Evolutionary conservation across 352 stramenopile species (phyloP).

Genomic region (Pythium insidiosum): DNA sequence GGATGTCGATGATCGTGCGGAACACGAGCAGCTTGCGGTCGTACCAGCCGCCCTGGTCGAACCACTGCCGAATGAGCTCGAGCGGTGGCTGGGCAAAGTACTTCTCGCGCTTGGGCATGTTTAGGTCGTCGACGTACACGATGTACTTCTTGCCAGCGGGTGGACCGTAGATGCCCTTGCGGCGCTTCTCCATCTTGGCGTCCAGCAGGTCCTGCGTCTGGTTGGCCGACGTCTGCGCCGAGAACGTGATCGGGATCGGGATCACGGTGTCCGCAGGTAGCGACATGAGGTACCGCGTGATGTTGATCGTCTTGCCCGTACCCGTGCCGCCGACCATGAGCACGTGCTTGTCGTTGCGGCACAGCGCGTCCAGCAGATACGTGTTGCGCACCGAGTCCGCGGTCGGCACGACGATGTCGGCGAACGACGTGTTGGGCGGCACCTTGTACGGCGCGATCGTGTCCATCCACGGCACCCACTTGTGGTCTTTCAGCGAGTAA

Average conservation of each 20-base stretch:
- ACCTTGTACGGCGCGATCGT: slow-evolving; percentile 84
- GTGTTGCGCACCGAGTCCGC: slow-evolving; percentile 92
- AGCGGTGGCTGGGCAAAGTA: slow-evolving; percentile 93
- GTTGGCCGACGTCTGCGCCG: slow-evolving; percentile 87
- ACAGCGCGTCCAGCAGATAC: slow-evolving; percentile 83
- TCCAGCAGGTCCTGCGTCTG: slow-evolving; percentile 91
- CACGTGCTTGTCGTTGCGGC: slow-evolving; percentile 86
- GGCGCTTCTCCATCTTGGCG: slow-evolving; percentile 89
- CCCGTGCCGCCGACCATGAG: slow-evolving; percentile 92
- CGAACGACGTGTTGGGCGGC: slow-evolving; percentile 61
- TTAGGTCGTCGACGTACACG: slow-evolving; percentile 94
- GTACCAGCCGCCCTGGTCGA: slow-evolving; percentile 93
- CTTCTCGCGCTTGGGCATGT: slow-evolving; percentile 94
- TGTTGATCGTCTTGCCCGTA: slow-evolving; percentile 94
- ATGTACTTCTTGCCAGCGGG: slow-evolving; percentile 89
- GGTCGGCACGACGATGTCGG: slow-evolving; percentile 92
- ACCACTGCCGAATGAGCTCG: slow-evolving; percentile 93
- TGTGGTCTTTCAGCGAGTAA: slow-evolving; percentile 81
- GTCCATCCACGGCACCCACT: slow-evolving; percentile 93
- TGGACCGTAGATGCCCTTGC: slow-evolving; percentile 90
- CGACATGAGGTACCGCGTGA: slow-evolving; percentile 83
- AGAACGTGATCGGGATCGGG: slow-evolving; percentile 90
- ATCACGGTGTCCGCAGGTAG: slow-evolving; percentile 84
- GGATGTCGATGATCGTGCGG: slow-evolving; percentile 81
- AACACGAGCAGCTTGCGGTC: slow-evolving; percentile 91